Evolutionary conservation across 2,329 filamentous ascomycete species (phyloP), one percentile per base, ranked within the genome.

Genomic region (Alternaria conjuncta): DNA sequence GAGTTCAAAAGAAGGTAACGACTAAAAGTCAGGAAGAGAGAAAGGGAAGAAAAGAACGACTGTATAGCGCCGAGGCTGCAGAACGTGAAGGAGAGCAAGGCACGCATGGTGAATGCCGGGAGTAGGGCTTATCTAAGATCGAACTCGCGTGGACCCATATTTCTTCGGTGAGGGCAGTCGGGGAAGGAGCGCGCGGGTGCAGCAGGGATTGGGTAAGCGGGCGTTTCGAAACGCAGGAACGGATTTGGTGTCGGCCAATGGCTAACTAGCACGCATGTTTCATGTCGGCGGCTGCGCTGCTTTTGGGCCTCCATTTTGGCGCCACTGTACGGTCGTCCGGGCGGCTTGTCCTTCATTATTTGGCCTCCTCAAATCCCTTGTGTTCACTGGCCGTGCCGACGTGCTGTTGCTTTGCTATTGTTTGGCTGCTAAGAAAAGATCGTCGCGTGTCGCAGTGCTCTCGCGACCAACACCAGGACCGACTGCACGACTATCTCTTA

Each of bases 171-270:
- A 60, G 12, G 53, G 30, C 51, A 61, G 55, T 6, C 55, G 61
- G 60, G 63, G 55, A 56, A 65, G 67, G 70, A 66, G 69, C 66
- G 69, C 63, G 71, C 65, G 59, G 63, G 54, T 63, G 56, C 18
- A 63, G 60, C 60, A 47, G 60, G 65, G 60, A 57, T 41, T 23
- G 47, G 62, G 64, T 43, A 61, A 67, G 66, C 58, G 51, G 61
- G 56, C 25, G 73, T 74, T 74, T 75, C 70, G 64, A 72, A 71
- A 71, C 67, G 55, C 62, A 67, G 61, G 65, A 63, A 69, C 64
- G 44, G 43, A 64, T 28, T 26, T 12, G 15, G n/a, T 28, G 30
- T 6, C 23, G 51, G 57, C 71, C 71, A 75, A 73, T 73, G 61
- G 58, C 20, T 41, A 15, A n/a, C 21, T 41, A 54, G 59, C 18